These are phyloP conservation scores for Evernia prunastri DNA, from an alignment of 495 filamentous ascomycete species.

Conservation along the genomic window DNA sequence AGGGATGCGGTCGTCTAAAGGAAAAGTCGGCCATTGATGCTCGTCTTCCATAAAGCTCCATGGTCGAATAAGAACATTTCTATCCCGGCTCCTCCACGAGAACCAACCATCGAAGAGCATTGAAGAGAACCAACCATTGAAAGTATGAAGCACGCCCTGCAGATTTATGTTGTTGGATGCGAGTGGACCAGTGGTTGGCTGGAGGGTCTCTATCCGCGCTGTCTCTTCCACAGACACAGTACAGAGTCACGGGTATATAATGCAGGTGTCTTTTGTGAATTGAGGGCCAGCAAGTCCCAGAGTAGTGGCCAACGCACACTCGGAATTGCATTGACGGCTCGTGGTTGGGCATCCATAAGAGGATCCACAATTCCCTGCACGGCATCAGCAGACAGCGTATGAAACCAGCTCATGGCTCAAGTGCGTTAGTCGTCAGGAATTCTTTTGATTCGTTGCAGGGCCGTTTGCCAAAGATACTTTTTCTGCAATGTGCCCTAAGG, in stretches of 20 bases:
- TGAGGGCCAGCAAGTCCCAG: neutral
- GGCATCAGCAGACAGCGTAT: too few species aligned
- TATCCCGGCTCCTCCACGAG: neutral
- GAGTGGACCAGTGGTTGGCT: too few species aligned
- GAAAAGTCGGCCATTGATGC: neutral
- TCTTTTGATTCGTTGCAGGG: too few species aligned
- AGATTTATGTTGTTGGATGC: neutral
- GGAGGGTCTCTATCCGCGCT: neutral
- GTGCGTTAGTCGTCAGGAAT: too few species aligned
- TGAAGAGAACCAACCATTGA: neutral
- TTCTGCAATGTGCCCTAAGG: too few species aligned
- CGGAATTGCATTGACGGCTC: neutral
- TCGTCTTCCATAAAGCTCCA: neutral
- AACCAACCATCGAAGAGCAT: neutral
- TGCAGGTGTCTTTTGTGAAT: neutral
- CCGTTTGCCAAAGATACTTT: too few species aligned
- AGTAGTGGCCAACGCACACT: neutral
- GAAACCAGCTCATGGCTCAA: too few species aligned
- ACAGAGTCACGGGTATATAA: neutral
- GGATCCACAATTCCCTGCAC: too few species aligned
- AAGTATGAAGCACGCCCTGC: neutral
- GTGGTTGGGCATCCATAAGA: neutral
- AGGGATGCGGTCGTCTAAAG: neutral
- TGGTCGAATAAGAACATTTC: neutral
- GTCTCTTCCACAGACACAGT: neutral